These are phyloP conservation scores for Rhodotorula sphaerocarpa DNA, from an alignment of 768 basidiomycete genomes.

Conservation along the genomic window DNA sequence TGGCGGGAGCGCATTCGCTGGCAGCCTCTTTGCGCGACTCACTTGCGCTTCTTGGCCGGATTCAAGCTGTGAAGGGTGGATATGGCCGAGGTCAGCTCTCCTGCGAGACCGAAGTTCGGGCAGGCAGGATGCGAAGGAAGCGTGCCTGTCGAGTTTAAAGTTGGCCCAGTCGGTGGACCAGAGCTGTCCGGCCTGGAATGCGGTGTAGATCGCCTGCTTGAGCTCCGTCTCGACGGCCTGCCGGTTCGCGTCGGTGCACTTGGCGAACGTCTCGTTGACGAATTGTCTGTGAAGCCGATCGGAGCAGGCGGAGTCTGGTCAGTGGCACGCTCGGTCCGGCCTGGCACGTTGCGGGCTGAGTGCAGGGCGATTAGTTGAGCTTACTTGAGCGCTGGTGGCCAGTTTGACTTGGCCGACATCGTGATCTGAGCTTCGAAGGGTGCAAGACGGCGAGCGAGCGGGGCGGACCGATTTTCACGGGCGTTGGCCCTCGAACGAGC, in stretches of 20 bases:
- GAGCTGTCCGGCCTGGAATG: conserved; percentile 71
- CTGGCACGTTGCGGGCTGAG: neutral
- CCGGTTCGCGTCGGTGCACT: conserved; percentile 82
- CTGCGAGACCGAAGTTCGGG: too few relatives aligned
- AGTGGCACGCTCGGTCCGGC: too few relatives aligned
- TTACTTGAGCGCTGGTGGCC: conserved; percentile 40
- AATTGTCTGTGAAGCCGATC: conserved; percentile 60
- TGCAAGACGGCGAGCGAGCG: neutral
- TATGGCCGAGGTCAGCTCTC: neutral
- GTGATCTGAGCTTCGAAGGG: too few relatives aligned
- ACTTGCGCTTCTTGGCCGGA: conserved; percentile 38
- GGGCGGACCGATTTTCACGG: too few relatives aligned
- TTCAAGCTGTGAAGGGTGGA: conserved; percentile 5
- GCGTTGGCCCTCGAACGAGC: too few relatives aligned
- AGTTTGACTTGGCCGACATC: conserved; percentile 21
- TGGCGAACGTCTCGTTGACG: conserved; percentile 85
- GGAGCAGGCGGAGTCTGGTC: neutral
- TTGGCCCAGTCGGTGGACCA: conserved; percentile 92
- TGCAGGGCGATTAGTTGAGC: neutral
- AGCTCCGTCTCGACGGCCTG: conserved; percentile 83
- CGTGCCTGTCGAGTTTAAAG: conserved; percentile 76
- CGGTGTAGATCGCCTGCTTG: conserved; percentile 91
- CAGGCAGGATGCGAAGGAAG: neutral
- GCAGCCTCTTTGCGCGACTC: neutral
- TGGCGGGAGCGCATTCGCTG: neutral